phyloP scores from a whole-genome alignment of 805 yeast species.

The Saccharomyces kudriavzevii region DNA sequence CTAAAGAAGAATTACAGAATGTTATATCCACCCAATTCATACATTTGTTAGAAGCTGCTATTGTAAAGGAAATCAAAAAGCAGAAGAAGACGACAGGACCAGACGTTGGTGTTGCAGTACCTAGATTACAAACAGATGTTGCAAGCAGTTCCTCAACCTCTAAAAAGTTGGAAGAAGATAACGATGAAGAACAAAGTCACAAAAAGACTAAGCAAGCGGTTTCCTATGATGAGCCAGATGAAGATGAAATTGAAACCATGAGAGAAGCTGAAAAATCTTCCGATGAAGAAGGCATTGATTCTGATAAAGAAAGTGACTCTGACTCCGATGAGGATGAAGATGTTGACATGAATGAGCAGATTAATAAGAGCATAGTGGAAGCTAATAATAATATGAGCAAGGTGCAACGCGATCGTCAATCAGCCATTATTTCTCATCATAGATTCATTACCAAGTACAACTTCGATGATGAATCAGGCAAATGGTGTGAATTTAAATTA shows the following conservation, averaged over 20 bases:
- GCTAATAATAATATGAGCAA: constrained; percentile 37
- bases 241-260: constrained; percentile 87
- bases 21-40: constrained; percentile 62
- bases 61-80: constrained; percentile 73
- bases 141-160: constrained; percentile 31
- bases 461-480: constrained; percentile 82
- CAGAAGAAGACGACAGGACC: constrained; percentile 58
- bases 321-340: constrained; percentile 38
- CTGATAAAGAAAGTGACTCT: constrained; percentile 31
- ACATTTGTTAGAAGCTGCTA: constrained; percentile 58
- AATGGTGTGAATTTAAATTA: constrained; percentile 87
- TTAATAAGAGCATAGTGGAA: constrained; percentile 20
- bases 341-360: constrained; percentile 24
- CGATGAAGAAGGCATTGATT: constrained; percentile 51
- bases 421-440: constrained; percentile 67
- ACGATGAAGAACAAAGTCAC: constrained; percentile 50
- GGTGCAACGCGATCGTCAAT: constrained; percentile 75
- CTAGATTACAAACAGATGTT: constrained; percentile 43
- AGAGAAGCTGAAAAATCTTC: constrained; percentile 71
- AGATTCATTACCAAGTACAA: constrained; percentile 69
- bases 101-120: constrained; percentile 63
- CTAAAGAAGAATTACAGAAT: constrained; percentile 66
- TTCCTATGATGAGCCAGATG: constrained; percentile 92
- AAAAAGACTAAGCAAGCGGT: constrained; percentile 74
- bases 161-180: constrained; percentile 36